These are phyloP conservation scores for Cyanidium caldarium DNA, from an alignment of 23 red algal species.

Conservation along the genomic window DNA sequence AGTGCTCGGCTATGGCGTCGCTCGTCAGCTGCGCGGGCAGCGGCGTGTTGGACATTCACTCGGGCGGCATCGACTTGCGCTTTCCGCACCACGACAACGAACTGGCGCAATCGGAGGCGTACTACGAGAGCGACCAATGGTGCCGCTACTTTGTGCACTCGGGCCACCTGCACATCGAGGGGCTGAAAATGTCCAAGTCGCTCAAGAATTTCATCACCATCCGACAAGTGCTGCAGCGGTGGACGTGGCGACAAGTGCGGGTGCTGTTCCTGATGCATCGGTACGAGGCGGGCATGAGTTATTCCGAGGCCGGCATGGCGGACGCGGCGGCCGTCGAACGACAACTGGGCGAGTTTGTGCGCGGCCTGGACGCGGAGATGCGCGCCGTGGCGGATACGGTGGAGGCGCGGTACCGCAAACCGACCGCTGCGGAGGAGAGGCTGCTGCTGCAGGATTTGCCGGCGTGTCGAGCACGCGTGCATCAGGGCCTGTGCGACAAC, in stretches of 20 bases:
- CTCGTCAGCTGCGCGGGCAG: conserved; percentile 25
- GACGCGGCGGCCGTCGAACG: conserved; percentile 47
- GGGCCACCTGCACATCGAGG: conserved; percentile 94
- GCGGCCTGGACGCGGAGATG: conserved; percentile 34
- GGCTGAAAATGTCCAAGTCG: conserved; percentile 99
- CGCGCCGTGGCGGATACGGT: conserved; percentile 16
- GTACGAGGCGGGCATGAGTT: conserved; percentile 68
- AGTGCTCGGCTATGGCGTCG: conserved; percentile 92
- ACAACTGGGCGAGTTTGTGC: conserved; percentile 57
- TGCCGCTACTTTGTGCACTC: conserved; percentile 79
- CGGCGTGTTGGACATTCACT: conserved; percentile 63
- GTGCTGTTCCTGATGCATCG: conserved; percentile 54
- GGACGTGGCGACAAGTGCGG: conserved; percentile 53
- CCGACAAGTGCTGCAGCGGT: conserved; percentile 29
- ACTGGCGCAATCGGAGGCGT: conserved; percentile 76
- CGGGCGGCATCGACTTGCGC: conserved; percentile 69
- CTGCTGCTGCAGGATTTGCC: conserved; percentile 19
- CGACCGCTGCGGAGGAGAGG: conserved; percentile 12
- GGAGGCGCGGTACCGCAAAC: conserved; percentile 6
- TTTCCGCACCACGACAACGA: conserved; percentile 98
- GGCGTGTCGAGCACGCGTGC: conserved; percentile 13
- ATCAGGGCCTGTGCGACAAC: conserved; percentile 37
- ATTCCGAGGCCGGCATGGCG: conserved; percentile 61
- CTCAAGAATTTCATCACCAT: conserved; percentile 99
- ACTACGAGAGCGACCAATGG: conserved; percentile 56